Evolutionary conservation across 345 rosid genomes (phyloP), one percentile per base, ranked within the genome.

Genomic region (Tarenaya hassleriana): DNA sequence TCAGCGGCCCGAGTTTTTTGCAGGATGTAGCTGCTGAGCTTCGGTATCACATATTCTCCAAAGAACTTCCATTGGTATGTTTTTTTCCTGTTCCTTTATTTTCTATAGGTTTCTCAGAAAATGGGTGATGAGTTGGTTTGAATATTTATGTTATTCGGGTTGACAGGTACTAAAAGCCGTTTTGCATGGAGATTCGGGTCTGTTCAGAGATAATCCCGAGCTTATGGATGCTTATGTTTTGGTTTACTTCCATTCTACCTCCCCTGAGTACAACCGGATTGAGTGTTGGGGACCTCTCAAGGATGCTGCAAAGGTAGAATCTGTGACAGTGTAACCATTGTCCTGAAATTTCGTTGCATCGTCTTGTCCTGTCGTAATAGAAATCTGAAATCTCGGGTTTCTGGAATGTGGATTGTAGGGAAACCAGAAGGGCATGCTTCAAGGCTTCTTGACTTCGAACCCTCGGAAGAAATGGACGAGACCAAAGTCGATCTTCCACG

Each of bases 11-110:
- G 7, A 86, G 76, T 72, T 64, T 78, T 12, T 48, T 74, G 59
- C 59, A 72, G 34, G 91, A 90, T 63, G 70, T 86, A 35, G 85
- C 86, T 53, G 97, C 97, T 0, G 95, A 84, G 73, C 72, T 90
- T 38, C 73, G 97, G 60, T 90, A 90, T 71, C 94, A 80, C 50
- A 90, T 90, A 10, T 90, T 90, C 77, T 78, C 95, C 58, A 90
- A 90, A 73, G 95, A 90, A 50, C 63, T 84, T 67, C 95, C 94
- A 67, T 62, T 90, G 88, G 95, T 90, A 69, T 68, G 68, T 70
- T 45, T 63, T 45, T 63, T 41, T 14, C 47, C 16, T 18, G 21
- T 42, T 42, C 13, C 47, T 18, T 15, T 14, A 7, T 42, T 52
- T 38, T 50, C 35, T 21, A 8, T 42, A n/a, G 19, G n/a, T 24